These are phyloP conservation scores for Volvariella surrecta DNA, from an alignment of 1,284 basidiomycete species.

Conservation along the genomic window DNA sequence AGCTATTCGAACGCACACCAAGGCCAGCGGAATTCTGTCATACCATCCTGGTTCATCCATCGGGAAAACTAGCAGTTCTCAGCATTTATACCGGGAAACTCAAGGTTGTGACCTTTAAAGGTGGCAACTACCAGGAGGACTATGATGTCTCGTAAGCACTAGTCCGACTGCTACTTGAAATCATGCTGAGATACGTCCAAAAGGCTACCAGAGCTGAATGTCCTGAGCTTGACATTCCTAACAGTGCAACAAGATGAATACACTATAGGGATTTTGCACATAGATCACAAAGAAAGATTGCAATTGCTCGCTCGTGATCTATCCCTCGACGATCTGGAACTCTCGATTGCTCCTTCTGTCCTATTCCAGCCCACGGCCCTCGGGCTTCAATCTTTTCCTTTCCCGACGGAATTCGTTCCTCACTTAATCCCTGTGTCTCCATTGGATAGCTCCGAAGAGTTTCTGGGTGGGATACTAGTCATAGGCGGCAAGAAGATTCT, in stretches of 20 bases:
- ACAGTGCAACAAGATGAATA: slow-evolving; percentile 36
- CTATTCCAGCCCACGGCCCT: slow-evolving; percentile 37
- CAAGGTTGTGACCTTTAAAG: slow-evolving; percentile 47
- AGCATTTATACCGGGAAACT: slow-evolving; percentile 63
- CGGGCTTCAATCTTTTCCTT: slow-evolving; percentile 27
- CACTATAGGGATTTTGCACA: slow-evolving; percentile 58
- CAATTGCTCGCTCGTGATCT: slow-evolving; percentile 57
- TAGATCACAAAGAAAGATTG: slow-evolving; percentile 53
- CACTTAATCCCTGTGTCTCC: slow-evolving; percentile 38
- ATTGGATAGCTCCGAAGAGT: slow-evolving; percentile 20
- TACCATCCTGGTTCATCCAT: slow-evolving; percentile 51
- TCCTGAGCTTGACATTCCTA: slow-evolving; percentile 66
- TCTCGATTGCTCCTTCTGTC: slow-evolving; percentile 42
- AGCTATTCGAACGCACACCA: slow-evolving; percentile 45
- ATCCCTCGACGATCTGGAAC: slow-evolving; percentile 36
- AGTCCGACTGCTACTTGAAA: background rate
- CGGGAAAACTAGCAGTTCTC: slow-evolving; percentile 50
- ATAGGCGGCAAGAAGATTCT: slow-evolving; percentile 55
- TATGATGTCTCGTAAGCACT: slow-evolving; percentile 58
- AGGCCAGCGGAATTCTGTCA: slow-evolving; percentile 61
- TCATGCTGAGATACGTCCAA: slow-evolving; percentile 6
- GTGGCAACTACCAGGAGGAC: slow-evolving; percentile 42
- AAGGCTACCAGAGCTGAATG: slow-evolving; percentile 70
- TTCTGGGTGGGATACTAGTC: slow-evolving; percentile 58
- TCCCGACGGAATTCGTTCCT: slow-evolving; percentile 30